Percentiles rank a stretch among this genome's conserved stretches.
Evolutionary conservation across 2,329 filamentous ascomycete species (phyloP).

Genomic region (Tolypocladium endophyticum): DNA sequence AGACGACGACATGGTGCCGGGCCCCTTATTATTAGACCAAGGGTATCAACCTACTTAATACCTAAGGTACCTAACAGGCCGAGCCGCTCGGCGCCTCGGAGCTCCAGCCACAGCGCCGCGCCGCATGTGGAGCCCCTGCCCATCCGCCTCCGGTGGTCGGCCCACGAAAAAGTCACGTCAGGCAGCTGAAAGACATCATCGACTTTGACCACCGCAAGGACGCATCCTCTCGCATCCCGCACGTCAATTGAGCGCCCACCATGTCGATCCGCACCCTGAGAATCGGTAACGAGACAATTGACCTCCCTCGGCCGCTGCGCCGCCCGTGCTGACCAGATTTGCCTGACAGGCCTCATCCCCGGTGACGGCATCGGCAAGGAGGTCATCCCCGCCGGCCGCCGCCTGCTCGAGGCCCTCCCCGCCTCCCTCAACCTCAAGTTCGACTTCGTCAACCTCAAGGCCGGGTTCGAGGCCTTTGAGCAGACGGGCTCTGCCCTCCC

Average conservation of each 20-base stretch:
- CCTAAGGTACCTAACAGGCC: no score
- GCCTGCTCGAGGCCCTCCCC: slow-evolving; percentile 85
- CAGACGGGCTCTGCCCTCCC: slow-evolving; percentile 80
- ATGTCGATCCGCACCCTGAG: slow-evolving; percentile 31
- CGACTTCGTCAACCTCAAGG: slow-evolving; percentile 85
- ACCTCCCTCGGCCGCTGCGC: neutral
- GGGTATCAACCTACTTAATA: no score
- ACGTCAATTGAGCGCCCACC: slow-evolving; percentile 7
- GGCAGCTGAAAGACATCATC: neutral
- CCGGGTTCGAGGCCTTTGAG: slow-evolving; percentile 90
- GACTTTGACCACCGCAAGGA: neutral
- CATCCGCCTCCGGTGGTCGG: neutral
- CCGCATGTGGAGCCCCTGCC: neutral
- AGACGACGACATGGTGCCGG: no score
- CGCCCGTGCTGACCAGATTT: neutral
- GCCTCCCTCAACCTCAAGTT: slow-evolving; percentile 87
- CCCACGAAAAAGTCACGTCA: neutral
- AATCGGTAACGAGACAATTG: slow-evolving; percentile 22
- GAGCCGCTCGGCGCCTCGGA: neutral
- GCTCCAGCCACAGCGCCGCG: neutral
- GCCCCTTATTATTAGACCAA: no score
- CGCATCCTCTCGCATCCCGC: neutral
- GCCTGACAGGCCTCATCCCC: slow-evolving; percentile 70
- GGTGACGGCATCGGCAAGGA: slow-evolving; percentile 98
- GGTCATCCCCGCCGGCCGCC: slow-evolving; percentile 90